These are phyloP conservation scores for Sporothrix protearum DNA, from an alignment of 2,329 filamentous ascomycete species.

Conservation along the genomic window DNA sequence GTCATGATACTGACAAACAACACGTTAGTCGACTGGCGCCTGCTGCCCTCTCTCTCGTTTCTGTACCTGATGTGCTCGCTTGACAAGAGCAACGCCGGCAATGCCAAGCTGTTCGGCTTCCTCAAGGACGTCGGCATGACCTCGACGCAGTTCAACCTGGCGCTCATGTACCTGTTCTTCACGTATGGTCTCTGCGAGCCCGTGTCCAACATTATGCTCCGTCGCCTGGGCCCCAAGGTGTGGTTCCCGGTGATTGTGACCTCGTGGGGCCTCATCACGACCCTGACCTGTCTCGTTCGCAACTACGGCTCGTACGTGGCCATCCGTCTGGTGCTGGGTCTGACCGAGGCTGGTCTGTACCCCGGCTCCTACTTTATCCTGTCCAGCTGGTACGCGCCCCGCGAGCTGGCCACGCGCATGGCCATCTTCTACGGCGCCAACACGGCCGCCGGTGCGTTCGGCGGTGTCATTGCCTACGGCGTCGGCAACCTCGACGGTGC, in stretches of 20 bases:
- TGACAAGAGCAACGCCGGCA: conserved; percentile 43
- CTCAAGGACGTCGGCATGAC: conserved; percentile 8
- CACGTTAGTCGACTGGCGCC: conserved; percentile 53
- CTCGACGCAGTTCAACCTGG: conserved; percentile 23
- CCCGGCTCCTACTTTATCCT: conserved; percentile 51
- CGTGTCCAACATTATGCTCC: conserved; percentile 23
- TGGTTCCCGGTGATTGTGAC: conserved; percentile 32
- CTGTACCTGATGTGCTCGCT: conserved; percentile 41
- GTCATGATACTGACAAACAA: background rate
- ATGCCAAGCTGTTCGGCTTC: conserved; percentile 31
- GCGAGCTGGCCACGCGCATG: conserved; percentile 28
- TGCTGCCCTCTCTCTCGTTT: conserved; percentile 39
- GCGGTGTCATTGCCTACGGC: conserved; percentile 25
- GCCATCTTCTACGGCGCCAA: conserved; percentile 29
- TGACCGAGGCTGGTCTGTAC: conserved; percentile 66
- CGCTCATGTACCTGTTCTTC: conserved; percentile 22
- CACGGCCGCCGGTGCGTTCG: conserved; percentile 26
- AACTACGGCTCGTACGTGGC: conserved; percentile 63
- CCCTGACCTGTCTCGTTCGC: conserved; percentile 63
- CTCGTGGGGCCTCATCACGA: conserved; percentile 64
- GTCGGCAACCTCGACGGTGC: conserved; percentile 23
- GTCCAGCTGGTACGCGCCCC: conserved; percentile 28
- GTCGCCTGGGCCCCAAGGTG: background rate
- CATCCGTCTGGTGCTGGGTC: conserved; percentile 64
- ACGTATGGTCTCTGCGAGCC: conserved; percentile 17